Percentiles rank a stretch among this genome's conserved stretches.
Evolutionary conservation across 495 filamentous ascomycete species (phyloP).

Genomic region (Aspergillus mulundensis): DNA sequence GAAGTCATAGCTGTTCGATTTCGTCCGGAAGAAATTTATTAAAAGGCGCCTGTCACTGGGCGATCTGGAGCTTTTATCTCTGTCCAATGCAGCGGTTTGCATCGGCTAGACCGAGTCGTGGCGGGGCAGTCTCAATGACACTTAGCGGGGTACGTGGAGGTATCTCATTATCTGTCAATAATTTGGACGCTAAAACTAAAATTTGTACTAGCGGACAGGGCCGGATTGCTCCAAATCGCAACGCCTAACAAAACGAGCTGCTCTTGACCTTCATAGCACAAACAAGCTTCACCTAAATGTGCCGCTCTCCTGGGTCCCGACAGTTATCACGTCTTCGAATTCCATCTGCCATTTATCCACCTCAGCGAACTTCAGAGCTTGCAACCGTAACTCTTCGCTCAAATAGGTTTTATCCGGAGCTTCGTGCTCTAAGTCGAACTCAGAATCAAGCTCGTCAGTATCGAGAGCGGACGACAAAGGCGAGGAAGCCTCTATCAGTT

Average conservation of each 20-base stretch:
- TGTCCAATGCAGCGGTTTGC: background rate
- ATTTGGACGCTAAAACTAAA: background rate
- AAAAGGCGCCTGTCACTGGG: background rate
- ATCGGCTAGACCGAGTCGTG: background rate
- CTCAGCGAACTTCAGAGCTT: conserved; percentile 57
- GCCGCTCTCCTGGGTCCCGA: conserved; percentile 24
- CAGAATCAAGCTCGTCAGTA: conserved; percentile 31
- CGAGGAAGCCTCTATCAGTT: conserved; percentile 26
- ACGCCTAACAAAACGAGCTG: background rate
- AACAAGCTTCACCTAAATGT: conserved; percentile 13
- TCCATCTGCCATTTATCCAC: conserved; percentile 71
- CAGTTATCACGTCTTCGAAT: conserved; percentile 56
- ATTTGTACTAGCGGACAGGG: no score
- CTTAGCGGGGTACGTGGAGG: conserved; percentile 3
- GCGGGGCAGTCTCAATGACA: conserved; percentile 3
- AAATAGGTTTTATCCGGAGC: conserved; percentile 15
- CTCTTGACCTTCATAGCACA: background rate
- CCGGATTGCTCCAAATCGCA: background rate
- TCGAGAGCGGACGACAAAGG: conserved; percentile 38
- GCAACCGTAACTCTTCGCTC: conserved; percentile 37
- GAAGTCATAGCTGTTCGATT: conserved; percentile 27
- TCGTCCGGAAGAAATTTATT: background rate
- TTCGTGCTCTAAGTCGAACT: conserved; percentile 13
- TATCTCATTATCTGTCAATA: background rate
- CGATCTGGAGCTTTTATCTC: background rate